phyloP scores from a whole-genome alignment of 2,329 filamentous ascomycete species.

The Trichoderma cornu-damae region DNA sequence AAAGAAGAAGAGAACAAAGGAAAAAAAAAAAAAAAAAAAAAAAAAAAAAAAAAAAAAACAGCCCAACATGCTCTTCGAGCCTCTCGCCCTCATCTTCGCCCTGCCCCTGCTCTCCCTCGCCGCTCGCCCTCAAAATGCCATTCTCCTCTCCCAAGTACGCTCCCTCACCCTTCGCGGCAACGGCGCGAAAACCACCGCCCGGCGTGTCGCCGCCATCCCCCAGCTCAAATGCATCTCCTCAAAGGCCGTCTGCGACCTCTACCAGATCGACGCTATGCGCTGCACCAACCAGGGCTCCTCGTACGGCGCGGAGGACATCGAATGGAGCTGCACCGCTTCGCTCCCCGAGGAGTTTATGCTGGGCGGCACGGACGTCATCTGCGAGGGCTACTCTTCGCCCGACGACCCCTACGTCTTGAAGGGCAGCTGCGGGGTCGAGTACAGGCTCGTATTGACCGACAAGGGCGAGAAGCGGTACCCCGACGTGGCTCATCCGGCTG shows the following conservation, averaged over 20 bases:
- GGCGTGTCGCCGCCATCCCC: constrained; percentile 70
- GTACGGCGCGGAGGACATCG: constrained; percentile 74
- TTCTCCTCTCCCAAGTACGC: constrained; percentile 60
- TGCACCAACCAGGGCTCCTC: constrained; percentile 81
- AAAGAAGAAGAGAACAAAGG: too few species aligned
- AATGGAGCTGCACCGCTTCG: constrained; percentile 77
- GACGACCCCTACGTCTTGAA: constrained; percentile 84
- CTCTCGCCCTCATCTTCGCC: constrained; percentile 23
- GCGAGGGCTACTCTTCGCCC: constrained; percentile 74
- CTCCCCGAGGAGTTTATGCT: constrained; percentile 62
- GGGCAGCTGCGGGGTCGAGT: constrained; percentile 90
- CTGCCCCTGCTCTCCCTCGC: constrained; percentile 27
- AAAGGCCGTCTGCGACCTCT: constrained; percentile 58
- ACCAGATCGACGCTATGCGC: constrained; percentile 75
- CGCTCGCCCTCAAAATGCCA: constrained; percentile 41
- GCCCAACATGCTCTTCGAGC: constrained; percentile 28
- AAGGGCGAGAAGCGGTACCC: constrained; percentile 69
- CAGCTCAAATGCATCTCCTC: constrained; percentile 73
- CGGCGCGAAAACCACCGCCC: constrained; percentile 61
- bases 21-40: too few species aligned
- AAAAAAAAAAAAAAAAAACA: neutral
- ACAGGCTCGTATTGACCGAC: constrained; percentile 72
- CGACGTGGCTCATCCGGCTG: constrained; percentile 39
- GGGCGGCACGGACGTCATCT: constrained; percentile 82
- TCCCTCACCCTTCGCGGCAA: constrained; percentile 70